Evolutionary conservation across 306 rosid species (phyloP).

Genomic region (Gillenia trifoliata): DNA sequence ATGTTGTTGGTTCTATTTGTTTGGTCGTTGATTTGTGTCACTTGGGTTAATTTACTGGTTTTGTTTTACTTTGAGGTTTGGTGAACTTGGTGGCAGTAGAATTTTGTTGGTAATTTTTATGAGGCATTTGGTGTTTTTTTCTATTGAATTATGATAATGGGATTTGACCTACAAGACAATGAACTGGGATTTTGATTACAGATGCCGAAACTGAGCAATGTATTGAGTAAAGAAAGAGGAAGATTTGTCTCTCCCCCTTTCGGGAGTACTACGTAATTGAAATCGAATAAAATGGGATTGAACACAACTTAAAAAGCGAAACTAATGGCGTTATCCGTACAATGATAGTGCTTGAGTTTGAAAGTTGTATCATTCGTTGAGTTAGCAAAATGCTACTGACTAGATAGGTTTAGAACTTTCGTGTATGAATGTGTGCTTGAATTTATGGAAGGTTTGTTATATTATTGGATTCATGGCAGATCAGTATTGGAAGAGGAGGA

Average conservation of each 20-base stretch:
- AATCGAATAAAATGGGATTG: background rate
- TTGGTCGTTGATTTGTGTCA: background rate
- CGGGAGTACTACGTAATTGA: background rate
- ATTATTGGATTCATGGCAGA: constrained; percentile 50
- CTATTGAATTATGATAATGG: background rate
- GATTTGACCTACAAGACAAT: background rate
- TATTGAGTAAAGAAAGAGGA: background rate
- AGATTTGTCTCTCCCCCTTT: background rate
- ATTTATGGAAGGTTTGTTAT: constrained; percentile 3
- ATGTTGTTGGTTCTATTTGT: background rate
- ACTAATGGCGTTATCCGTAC: background rate
- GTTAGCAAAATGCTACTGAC: background rate
- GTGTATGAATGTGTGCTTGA: background rate
- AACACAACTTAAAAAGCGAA: background rate
- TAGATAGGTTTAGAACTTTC: background rate
- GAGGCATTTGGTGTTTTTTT: background rate
- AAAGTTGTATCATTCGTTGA: background rate
- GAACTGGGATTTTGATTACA: background rate
- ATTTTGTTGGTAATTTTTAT: too few species aligned
- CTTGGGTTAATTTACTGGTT: background rate
- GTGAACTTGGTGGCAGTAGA: background rate
- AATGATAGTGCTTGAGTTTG: background rate
- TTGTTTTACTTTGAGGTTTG: background rate
- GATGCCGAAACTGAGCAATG: background rate
- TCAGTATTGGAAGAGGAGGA: constrained; percentile 96